phyloP scores from a whole-genome alignment of 139 green algal genomes.

The Micractinium conductrix region DNA sequence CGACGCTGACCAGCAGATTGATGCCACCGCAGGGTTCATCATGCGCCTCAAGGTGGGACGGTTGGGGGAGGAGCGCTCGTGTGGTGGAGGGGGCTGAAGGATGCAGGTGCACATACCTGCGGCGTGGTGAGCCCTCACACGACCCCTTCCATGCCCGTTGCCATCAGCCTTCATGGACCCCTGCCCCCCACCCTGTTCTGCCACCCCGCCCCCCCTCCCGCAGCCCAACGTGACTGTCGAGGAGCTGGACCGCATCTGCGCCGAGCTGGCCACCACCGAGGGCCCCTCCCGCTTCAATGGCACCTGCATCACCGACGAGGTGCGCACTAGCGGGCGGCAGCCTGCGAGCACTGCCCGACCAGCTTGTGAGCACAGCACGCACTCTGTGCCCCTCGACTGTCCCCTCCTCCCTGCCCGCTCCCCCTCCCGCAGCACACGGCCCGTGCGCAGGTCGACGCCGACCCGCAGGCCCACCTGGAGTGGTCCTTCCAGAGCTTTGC shows the following conservation, averaged over 20 bases:
- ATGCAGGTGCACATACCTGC: neutral
- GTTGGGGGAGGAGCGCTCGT: neutral
- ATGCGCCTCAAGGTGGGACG: slow-evolving; percentile 48
- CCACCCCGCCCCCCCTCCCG: neutral
- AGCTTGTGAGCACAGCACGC: neutral
- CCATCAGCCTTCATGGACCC: no score
- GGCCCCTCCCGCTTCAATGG: slow-evolving; percentile 34
- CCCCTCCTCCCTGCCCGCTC: neutral
- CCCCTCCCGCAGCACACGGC: neutral
- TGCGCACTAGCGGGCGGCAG: neutral
- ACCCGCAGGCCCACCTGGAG: neutral
- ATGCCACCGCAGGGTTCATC: slow-evolving; percentile 40
- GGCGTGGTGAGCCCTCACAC: neutral
- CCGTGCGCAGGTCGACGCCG: neutral
- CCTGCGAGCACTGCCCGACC: neutral
- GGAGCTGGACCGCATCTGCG: slow-evolving; percentile 45
- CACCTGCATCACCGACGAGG: slow-evolving; percentile 11
- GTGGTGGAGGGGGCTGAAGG: no score
- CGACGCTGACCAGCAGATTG: neutral
- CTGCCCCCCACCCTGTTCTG: neutral
- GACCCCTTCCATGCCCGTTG: no score
- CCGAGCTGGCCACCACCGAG: slow-evolving; percentile 32
- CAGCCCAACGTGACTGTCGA: slow-evolving; percentile 24
- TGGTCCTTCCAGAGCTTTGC: slow-evolving; percentile 53
- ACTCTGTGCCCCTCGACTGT: neutral